Evolutionary conservation across 108 stramenopile species (phyloP), one percentile per base, ranked within the genome.

Genomic region (Schizochytrium sp.): DNA sequence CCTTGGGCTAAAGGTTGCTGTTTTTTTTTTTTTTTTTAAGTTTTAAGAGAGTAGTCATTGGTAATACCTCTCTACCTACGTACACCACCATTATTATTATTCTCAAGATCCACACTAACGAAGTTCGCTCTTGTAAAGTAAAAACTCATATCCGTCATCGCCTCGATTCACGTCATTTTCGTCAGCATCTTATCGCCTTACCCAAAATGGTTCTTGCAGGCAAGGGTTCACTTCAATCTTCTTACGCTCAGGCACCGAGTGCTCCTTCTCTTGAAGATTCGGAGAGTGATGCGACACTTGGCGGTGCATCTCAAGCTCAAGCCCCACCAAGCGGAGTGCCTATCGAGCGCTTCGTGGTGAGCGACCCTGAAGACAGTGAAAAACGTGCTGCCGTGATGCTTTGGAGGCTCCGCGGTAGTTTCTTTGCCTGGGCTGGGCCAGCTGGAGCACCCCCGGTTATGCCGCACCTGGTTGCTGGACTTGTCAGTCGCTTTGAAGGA

Each of bases 331-430:
- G 44, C 12, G 64, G 64, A 38, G 44, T 69, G 10, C 42, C 42
- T 44, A 69, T 69, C 28, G 64, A 69, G 64, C 64, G 64, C 64
- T 69, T 69, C 64, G 64, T 69, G 64, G 64, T 69, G 64, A 38
- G 44, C 42, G 64, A 69, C 28, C 64, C 64, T 7, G 64, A 69
- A 38, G 64, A 69, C 19, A 8, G 42, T 7, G 64, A 69, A 38
- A 69, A 69, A 44, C 64, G 64, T 44, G 64, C 64, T 38, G 40
- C 40, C 64, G 64, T 69, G 19, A 69, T 69, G 64, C 64, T 69
- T 3, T 69, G 64, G 64, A 38, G 64, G 42, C 64, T 69, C 19
- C 42, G 44, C 64, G 44, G 44, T 38, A 69, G 64, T 2, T 69
- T 69, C 15, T 69, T 69, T 44, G 64, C 44, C 42, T 69, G 64